Conservation (phyloP, 257 asterid species). For the Plantago ovata region DNA sequence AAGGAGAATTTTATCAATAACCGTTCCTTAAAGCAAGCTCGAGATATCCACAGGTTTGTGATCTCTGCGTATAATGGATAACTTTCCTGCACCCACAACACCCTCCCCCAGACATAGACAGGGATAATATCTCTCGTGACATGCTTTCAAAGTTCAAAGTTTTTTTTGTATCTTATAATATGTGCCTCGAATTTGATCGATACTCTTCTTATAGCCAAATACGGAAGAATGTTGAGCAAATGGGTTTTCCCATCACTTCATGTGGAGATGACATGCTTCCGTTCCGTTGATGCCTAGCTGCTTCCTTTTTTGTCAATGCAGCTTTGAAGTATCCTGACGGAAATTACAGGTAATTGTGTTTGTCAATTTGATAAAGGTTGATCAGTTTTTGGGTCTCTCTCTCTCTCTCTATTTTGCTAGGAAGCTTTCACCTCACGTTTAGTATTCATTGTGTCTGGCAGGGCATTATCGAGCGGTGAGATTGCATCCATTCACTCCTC, state of each 20-base stretch:
- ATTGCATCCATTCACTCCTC: conserved; percentile 89
- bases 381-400: conserved; percentile 1
- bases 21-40: conserved; percentile 92
- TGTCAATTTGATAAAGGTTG: conserved; percentile 8
- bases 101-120: too few species aligned
- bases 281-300: conserved; percentile 81
- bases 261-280: conserved; percentile 81
- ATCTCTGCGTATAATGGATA: too few species aligned
- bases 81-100: too few species aligned
- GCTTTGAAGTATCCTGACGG: conserved; percentile 94
- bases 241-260: conserved; percentile 66
- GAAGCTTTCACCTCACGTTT: not conserved
- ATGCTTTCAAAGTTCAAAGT: too few species aligned
- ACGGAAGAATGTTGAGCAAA: conserved; percentile 65
- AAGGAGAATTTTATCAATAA: conserved; percentile 77
- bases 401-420: not conserved
- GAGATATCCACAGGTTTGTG: conserved; percentile 90
- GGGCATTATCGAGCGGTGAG: conserved; percentile 85
- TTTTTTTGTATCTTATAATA: not conserved
- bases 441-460: conserved; percentile 32
- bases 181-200: conserved; percentile 11
- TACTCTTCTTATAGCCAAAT: conserved; percentile 71
- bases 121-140: too few species aligned
- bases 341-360: too few species aligned
- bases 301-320: conserved; percentile 89